Evolutionary conservation across 163 green algal species (phyloP), one percentile per base, ranked within the genome.

Genomic region (Coccomyxa subellipsoidea): DNA sequence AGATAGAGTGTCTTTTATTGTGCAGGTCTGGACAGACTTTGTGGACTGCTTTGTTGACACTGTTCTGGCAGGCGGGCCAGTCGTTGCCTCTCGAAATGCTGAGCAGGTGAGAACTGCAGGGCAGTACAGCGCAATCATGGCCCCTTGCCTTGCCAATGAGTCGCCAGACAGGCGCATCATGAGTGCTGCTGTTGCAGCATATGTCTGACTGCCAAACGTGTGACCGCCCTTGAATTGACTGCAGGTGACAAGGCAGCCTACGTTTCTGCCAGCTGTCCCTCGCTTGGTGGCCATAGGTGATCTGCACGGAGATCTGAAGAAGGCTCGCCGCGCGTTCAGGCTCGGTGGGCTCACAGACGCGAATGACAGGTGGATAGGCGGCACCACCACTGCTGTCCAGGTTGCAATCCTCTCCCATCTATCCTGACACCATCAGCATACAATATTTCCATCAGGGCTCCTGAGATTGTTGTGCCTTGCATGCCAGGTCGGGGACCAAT

Each of bases 271-370:
- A 35, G 84, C 84, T 70, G 81, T 78, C 36, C 71, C 40, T 10
- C 76, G 84, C 7, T 32, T 98, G 9, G 86, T 98, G 0, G 94
- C 94, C 0, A 93, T 98, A n/a, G 95, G 95, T 25, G 94, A 97
- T 82, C 35, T 98, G 53, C 95, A 98, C 78, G 95, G 95, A 2
- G 95, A 98, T 85, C 40, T 97, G 39, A 38, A 82, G 29, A 98
- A 98, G 87, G 87, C 93, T 15, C 77, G 83, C 10, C 81, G 90
- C 0, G 92, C 91, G 2, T 91, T 96, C 75, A 80, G 79, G 27
- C 35, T 96, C 29, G 95, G 89, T 25, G 93, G 93, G 0, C 79
- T 98, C 0, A 89, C 92, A 6, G 91, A 97, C 54, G 84, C 93
- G 21, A 32, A 84, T 12, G 92, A 92, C 31, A 76, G 80, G 5